Evolutionary conservation across 306 rosid genomes (phyloP).

Genomic region (Corylus americana): DNA sequence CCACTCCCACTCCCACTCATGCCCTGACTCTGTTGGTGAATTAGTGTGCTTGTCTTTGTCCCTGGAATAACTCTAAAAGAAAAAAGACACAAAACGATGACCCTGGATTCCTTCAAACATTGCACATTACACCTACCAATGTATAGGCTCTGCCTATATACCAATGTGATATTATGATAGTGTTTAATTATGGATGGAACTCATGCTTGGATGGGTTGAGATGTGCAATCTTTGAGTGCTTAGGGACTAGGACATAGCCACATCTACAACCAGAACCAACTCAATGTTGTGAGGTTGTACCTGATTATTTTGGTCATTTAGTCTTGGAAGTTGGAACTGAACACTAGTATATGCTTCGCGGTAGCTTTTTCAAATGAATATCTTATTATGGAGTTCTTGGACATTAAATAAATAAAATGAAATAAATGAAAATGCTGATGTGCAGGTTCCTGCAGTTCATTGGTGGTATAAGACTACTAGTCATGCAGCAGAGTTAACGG

Average conservation of each 20-base stretch:
- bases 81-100: background rate
- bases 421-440: conserved; percentile 20
- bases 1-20: too few species aligned
- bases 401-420: conserved; percentile 17
- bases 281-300: background rate
- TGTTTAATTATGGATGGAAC: background rate
- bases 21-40: too few species aligned
- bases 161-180: background rate
- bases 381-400: conserved; percentile 8
- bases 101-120: background rate
- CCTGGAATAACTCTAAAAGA: too few species aligned
- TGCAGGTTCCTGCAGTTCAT: conserved; percentile 88
- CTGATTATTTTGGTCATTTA: background rate
- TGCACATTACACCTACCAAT: background rate
- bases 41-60: too few species aligned
- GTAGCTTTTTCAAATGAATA: background rate
- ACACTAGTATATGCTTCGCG: background rate
- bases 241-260: background rate
- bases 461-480: conserved; percentile 97
- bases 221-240: background rate
- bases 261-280: background rate
- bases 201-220: background rate
- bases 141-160: background rate
- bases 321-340: background rate
- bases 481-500: conserved; percentile 94